Conservation (phyloP, 164 flowering plant genomes). For the Magnolia sinica region DNA sequence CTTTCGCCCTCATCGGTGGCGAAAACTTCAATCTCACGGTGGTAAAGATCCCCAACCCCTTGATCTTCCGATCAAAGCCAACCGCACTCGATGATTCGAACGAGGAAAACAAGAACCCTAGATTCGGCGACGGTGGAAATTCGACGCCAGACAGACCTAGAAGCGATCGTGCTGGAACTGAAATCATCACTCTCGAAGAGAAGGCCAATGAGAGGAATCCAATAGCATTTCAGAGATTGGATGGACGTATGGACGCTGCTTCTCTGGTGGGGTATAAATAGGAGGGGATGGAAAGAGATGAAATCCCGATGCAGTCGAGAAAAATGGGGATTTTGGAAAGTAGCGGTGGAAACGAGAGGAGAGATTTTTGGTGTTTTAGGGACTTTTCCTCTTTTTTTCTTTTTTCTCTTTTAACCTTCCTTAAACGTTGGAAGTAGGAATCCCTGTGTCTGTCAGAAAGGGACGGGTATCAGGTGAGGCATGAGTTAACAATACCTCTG, state of each 20-base stretch:
- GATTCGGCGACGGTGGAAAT: background rate
- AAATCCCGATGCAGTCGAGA: background rate
- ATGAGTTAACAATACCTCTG: background rate
- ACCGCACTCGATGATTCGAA: background rate
- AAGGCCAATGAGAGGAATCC: background rate
- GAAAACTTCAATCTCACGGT: background rate
- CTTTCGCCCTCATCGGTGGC: slow-evolving; percentile 3
- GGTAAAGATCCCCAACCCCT: background rate
- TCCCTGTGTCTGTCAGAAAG: background rate
- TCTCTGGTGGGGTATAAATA: background rate
- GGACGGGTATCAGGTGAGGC: background rate
- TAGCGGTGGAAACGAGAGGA: background rate
- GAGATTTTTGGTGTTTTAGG: background rate
- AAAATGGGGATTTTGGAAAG: background rate
- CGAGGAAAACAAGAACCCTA: background rate
- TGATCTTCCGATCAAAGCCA: background rate
- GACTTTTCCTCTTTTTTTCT: too few relatives aligned
- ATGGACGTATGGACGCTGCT: background rate
- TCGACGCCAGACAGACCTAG: background rate
- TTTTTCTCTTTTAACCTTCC: background rate
- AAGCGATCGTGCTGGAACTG: background rate
- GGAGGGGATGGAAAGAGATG: background rate
- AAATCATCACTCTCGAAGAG: background rate
- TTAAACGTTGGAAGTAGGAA: background rate
- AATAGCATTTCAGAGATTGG: background rate